Conservation (phyloP, 1,284 basidiomycete species). For the Cryptococcus jaspeensis region DNA sequence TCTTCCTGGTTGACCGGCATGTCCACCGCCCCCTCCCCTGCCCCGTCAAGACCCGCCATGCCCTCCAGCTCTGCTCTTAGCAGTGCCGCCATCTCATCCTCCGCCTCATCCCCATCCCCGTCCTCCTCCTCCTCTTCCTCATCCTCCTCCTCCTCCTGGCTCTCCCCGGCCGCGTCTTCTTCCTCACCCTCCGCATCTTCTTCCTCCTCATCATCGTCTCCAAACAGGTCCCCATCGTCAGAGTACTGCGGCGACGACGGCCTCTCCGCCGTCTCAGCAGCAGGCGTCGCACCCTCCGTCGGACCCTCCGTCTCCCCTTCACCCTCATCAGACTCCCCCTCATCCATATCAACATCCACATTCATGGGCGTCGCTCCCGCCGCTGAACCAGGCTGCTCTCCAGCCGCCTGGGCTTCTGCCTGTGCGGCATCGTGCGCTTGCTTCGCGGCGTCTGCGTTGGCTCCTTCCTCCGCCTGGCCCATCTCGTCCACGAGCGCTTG, state of each 20-base stretch:
- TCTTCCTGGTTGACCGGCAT: conserved; percentile 7
- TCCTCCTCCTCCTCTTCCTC: conserved; percentile 19
- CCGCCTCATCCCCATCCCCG: conserved; percentile 27
- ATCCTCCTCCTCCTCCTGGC: conserved; percentile 13
- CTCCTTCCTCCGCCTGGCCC: conserved; percentile 19
- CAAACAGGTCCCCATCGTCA: conserved; percentile 20
- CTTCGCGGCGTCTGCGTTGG: not conserved
- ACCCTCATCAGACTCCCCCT: conserved; percentile 47
- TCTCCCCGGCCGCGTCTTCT: conserved; percentile 19
- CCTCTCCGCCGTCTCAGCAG: not conserved
- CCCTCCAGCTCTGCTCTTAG: conserved; percentile 33
- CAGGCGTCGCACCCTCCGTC: conserved; percentile 12
- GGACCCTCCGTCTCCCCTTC: conserved; percentile 7
- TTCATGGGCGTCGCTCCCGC: conserved; percentile 43
- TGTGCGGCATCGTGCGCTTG: not conserved
- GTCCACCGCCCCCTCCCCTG: conserved; percentile 4
- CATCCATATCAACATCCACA: conserved; percentile 39
- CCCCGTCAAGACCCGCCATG: conserved; percentile 44
- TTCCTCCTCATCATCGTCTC: conserved; percentile 22
- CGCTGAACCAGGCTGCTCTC: conserved; percentile 29
- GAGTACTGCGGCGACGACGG: conserved; percentile 14
- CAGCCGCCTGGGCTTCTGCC: conserved; percentile 36
- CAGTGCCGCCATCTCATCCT: conserved; percentile 43
- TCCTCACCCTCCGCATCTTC: conserved; percentile 27
- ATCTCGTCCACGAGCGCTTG: conserved; percentile 53